Conservation (phyloP, 2,329 filamentous ascomycete genomes). For the Penicillium brasilianum region DNA sequence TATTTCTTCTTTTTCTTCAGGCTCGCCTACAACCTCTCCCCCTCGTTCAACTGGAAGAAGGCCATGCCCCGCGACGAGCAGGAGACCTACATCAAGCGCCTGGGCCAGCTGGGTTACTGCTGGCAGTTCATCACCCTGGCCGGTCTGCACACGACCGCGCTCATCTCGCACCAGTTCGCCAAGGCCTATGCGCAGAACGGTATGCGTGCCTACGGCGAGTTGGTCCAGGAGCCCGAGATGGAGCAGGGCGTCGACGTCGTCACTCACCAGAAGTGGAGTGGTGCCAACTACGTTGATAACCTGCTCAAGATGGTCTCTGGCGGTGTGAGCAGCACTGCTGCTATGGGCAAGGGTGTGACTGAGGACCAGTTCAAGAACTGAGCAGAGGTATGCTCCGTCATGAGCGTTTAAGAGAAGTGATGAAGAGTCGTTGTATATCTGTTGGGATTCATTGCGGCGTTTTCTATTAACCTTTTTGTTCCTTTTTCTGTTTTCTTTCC, state of each 20-base stretch:
- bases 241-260: constrained; percentile 88
- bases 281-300: constrained; percentile 93
- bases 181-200: constrained; percentile 78
- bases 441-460: constrained; percentile 21
- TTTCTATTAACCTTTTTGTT: constrained; percentile 7
- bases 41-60: constrained; percentile 99
- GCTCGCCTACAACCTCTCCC: constrained; percentile 96
- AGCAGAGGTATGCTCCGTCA: constrained; percentile 9
- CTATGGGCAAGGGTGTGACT: constrained; percentile 97
- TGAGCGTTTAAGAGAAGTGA: background rate
- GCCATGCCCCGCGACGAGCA: constrained; percentile 91
- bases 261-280: constrained; percentile 98
- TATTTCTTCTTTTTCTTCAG: constrained; percentile 51
- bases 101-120: constrained; percentile 89
- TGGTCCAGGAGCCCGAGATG: constrained; percentile 98
- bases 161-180: constrained; percentile 89
- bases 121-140: constrained; percentile 99
- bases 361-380: constrained; percentile 87
- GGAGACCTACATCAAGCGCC: constrained; percentile 94
- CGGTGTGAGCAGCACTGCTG: constrained; percentile 86
- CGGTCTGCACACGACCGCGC: constrained; percentile 90
- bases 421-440: constrained; percentile 16
- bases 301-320: constrained; percentile 96
- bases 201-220: constrained; percentile 96
- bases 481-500: constrained; percentile 1